Base-by-base conservation (phyloP, 2,329 filamentous ascomycete genomes). In the Botryotinia globosa region DNA sequence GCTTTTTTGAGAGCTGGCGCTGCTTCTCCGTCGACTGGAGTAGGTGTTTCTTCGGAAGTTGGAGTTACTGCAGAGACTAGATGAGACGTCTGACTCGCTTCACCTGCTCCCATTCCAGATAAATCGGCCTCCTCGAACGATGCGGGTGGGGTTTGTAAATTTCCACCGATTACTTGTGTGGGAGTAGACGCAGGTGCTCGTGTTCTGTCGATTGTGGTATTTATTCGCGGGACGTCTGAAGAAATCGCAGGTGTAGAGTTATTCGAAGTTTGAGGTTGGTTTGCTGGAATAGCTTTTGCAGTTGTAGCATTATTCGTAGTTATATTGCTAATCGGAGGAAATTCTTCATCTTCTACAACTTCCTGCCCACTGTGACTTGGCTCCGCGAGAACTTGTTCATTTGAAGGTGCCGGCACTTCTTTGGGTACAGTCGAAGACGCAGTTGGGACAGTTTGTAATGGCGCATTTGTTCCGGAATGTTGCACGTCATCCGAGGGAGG, bases 41-140 rank as follows among this genome's bases (percentile, higher is more conserved):
- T 70, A 42, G 78, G 76, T 65, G 77, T 77, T 72, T 78, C 78
- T 73, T 80, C 78, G 44, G 75, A 74, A 71, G 78, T 78, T 39
- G 79, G 72, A 25, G 72, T 72, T 42, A 75, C 78, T 42, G 75
- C 75, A 20, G 73, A 74, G 20, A 79, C 75, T 66, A 77, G 68
- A 48, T 77, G 74, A 42, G 77, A 75, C 20, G 63, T 56, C 65
- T 74, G 73, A 12, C 20, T 72, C 10, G 51, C 70, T 45, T 68
- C 70, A 32, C 63, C 64, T 3, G 70, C 51, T 39, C 70, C 42
- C 54, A 68, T 51, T 14, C 54, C 25, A 42, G 70, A 72, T 29
- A 71, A 32, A 65, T 71, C 69, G 3, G 16, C 20, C n/a, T 72
- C 70, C 25, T 68, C 70, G 6, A 34, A 20, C 4, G 51, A 66